Evolutionary conservation across 73 alveolate species (phyloP), one percentile per base, ranked within the genome.

Genomic region (Paramecium caudatum): DNA sequence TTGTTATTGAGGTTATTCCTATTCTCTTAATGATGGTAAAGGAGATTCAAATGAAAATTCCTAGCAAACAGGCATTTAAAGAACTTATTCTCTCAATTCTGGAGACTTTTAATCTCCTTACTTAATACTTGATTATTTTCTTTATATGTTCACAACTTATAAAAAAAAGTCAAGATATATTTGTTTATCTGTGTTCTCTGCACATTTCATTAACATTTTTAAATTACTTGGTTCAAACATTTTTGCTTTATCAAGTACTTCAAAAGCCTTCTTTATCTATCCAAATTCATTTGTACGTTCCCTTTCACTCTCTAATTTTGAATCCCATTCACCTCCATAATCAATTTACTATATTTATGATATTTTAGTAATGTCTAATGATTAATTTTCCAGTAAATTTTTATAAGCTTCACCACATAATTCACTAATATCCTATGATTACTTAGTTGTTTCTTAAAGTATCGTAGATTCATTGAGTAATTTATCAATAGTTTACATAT

Each of bases 1-100:
- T 45, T 41, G 16, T 74, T 36, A 39, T 74, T 37, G 21, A 27
- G 43, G 47, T 37, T 74, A 15, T 16, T 37, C 69, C 19, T 74
- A 13, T 8, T 74, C 88, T 15, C 88, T 36, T 8, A 74, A 25
- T 1, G 88, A 74, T 16, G 88, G 88, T 16, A 74, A 43, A 3
- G 88, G 88, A 17, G 88, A 74, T 34, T 74, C 88, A 41, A 74
- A 74, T 41, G 88, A 74, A 74, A 74, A 74, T 74, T 74, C 88
- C 12, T 74, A 41, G 19, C 88, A 74, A 10, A 21, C 21, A n/a
- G 88, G 88, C 62, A 74, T 45, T 45, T 74, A 39, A 13, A 74
- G 19, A 3, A 74, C 55, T 43, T 74, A 15, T 21, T 74, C 88
- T 74, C 88, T 74, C 8, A 74, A 17, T 74, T 74, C 88, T 36